Evolutionary conservation across 1,284 basidiomycete species (phyloP), one percentile per base, ranked within the genome.

Genomic region (Takashimella tepidaria): DNA sequence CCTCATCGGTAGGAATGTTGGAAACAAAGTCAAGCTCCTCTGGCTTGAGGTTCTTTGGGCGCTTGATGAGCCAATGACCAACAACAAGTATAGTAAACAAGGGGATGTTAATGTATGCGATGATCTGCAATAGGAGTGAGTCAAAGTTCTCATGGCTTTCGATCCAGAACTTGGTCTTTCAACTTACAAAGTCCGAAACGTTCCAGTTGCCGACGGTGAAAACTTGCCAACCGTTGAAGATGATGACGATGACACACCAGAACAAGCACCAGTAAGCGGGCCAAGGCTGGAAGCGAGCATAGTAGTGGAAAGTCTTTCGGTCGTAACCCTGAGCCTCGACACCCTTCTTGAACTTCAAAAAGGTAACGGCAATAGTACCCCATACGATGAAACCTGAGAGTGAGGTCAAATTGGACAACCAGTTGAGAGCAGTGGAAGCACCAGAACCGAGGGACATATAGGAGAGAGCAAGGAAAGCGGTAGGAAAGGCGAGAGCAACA

Each of bases 11-110:
- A 63, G 86, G 84, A 46, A 90, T 85, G 70, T 88, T 83, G 42
- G 81, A 84, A 49, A 88, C 76, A 53, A 95, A 89, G 75, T 93
- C 90, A 83, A 93, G 89, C 26, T 90, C 82, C 22, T 78, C 67
- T 10, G 82, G 64, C 45, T 67, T 75, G 20, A 61, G 41, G 12
- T 54, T n/a, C 25, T 48, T 49, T 20, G 60, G 55, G 20, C 46
- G 31, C 31, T 50, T 47, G 45, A 44, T 13, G 19, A 63, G 0
- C 51, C 56, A 52, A 45, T 50, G 60, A 19, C 50, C 51, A n/a
- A 56, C 23, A 4, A 45, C 23, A 20, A 54, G 20, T 19, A 46
- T 42, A 16, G 50, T 13, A 47, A 63, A 50, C 8, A 67, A 43
- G 3, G 60, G 59, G 20, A 67, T 24, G 41, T 59, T 64, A 47